Percentiles rank a stretch among this genome's conserved stretches.
These are phyloP conservation scores for Leucocoprinus leucothites DNA, from an alignment of 768 basidiomycete species.

Conservation along the genomic window DNA sequence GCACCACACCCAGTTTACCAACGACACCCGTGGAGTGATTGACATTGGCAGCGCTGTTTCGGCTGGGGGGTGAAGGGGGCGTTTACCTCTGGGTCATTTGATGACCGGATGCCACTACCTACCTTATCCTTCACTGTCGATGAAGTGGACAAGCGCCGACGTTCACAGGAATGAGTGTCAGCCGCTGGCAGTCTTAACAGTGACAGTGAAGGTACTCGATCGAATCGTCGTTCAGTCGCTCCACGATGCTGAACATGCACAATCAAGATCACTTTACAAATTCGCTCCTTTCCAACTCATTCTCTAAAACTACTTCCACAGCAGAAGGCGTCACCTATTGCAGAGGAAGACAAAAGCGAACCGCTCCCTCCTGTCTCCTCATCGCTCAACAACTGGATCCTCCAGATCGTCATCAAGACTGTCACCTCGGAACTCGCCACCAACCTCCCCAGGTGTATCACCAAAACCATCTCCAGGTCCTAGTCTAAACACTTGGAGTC, in stretches of 20 bases:
- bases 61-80: constrained; percentile 2
- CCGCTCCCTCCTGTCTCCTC: constrained; percentile 57
- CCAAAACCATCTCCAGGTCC: constrained; percentile 25
- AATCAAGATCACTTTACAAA: constrained; percentile 15
- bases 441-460: constrained; percentile 17
- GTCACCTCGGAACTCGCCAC: constrained; percentile 14
- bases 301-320: neutral
- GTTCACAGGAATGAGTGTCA: constrained; percentile 34
- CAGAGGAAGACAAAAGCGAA: constrained; percentile 58
- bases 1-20: constrained; percentile 34
- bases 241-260: constrained; percentile 2
- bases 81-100: neutral
- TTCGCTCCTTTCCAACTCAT: neutral
- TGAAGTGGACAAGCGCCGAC: constrained; percentile 58
- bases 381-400: constrained; percentile 39
- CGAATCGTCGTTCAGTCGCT: neutral
- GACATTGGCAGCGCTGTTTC: neutral
- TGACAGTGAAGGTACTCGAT: too few relatives aligned
- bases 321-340: constrained; percentile 33
- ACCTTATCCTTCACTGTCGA: constrained; percentile 51
- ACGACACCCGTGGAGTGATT: constrained; percentile 13
- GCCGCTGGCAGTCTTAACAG: too few relatives aligned
- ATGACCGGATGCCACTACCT: constrained; percentile 9
- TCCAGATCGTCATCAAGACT: constrained; percentile 16
- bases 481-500: constrained; percentile 31